Base-by-base conservation (phyloP, 2,329 filamentous ascomycete species). In the Pyrenophora graminea region DNA sequence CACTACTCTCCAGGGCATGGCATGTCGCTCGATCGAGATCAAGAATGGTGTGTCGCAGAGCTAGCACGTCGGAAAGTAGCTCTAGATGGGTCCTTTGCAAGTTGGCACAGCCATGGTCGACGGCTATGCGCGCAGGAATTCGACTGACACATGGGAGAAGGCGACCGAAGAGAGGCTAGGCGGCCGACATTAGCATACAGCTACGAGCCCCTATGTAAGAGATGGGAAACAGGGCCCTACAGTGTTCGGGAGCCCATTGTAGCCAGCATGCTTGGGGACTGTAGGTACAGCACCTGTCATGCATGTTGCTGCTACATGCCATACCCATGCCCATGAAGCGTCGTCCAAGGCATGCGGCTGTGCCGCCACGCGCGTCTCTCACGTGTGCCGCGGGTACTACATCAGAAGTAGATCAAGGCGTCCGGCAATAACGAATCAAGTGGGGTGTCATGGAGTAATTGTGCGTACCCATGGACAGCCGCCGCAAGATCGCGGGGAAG, bases 61-160 rank as follows among this genome's bases (percentile, higher is more conserved):
- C 67, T 7, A 80, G 62, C 7, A 78, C 73, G 58, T 80, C 76
- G 15, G 71, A 72, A 12, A 80, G 66, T 3, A 80, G 67, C 45
- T 79, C 72, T 1, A 74, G 40, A 58, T 79, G 74, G 1, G 72
- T 76, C 33, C 68, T 66, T 45, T 74, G 68, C 25, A 67, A 48
- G 15, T 69, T 62, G 6, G 68, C 70, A 21, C 72, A 72, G 36
- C 67, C 67, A 64, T 78, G 74, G 18, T 74, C 67, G 39, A 78
- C 70, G 25, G 71, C 75, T 41, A 75, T 53, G 30, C 66, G 66
- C 33, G 70, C 61, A 19, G 71, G 72, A 21, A 39, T 59, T 10
- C 64, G 63, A 52, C 68, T 63, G 9, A 76, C 76, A 44, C 72
- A 74, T 25, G 75, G 67, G 4, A 78, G 64, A 12, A 78, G 62